A percentile compares a stretch with the other conserved stretches of the same genome.
phyloP scores from a whole-genome alignment of 1,284 basidiomycete species.

The Melampsora americana region DNA sequence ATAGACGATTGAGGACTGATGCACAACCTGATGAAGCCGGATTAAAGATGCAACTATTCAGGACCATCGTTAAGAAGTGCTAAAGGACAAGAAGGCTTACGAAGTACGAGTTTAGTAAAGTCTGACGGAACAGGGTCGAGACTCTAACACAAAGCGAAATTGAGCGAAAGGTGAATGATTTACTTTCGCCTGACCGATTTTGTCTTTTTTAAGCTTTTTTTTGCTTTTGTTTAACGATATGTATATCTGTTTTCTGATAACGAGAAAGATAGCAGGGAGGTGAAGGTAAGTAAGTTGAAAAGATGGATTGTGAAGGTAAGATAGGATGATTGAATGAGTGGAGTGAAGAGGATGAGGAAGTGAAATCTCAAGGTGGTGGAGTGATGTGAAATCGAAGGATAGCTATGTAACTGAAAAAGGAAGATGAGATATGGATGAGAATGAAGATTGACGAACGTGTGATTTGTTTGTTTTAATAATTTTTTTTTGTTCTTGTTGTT shows the following conservation, averaged over 20 bases:
- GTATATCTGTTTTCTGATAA: constrained; percentile 5
- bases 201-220: background rate
- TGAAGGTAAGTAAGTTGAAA: no score
- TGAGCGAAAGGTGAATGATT: constrained; percentile 1
- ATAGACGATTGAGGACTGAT: constrained; percentile 1
- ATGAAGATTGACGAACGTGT: background rate
- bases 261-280: background rate
- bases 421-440: background rate
- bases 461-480: constrained; percentile 4
- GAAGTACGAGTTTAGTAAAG: background rate
- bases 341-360: background rate
- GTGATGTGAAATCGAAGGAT: background rate
- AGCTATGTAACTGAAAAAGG: background rate
- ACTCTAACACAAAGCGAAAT: background rate
- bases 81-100: background rate
- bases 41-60: background rate
- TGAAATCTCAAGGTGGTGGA: background rate
- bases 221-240: constrained; percentile 2
- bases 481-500: background rate
- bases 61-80: background rate
- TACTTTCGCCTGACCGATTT: constrained; percentile 2
- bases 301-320: background rate
- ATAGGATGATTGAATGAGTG: background rate
- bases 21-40: background rate
- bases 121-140: background rate